Conservation (phyloP, 2,329 filamentous ascomycete genomes). For the Sclerotinia spermophila region DNA sequence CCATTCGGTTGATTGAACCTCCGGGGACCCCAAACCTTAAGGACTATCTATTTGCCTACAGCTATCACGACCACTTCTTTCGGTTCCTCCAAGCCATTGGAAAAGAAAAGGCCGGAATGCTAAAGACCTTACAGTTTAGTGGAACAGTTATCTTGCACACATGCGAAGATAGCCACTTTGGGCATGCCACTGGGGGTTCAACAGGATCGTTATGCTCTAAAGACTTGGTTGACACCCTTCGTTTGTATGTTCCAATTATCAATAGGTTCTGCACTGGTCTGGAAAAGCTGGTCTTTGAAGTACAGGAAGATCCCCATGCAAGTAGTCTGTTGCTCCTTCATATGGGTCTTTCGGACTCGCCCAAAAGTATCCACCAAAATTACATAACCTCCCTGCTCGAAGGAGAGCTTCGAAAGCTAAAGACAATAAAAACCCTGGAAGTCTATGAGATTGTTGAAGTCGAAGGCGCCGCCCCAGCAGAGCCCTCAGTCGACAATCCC, state of each 20-base stretch:
- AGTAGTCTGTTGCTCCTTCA: accelerated
- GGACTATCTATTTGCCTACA: accelerated
- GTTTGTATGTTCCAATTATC: neutral
- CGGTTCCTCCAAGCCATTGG: neutral
- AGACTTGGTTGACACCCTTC: neutral
- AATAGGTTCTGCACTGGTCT: neutral
- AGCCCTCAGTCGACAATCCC: neutral
- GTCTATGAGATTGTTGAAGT: neutral
- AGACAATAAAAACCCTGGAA: neutral
- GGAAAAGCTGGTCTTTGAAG: neutral
- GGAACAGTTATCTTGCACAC: neutral
- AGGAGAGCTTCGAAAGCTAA: neutral
- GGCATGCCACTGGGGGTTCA: neutral
- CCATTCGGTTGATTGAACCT: neutral
- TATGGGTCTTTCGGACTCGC: neutral
- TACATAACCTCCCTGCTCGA: neutral
- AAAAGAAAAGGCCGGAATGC: neutral
- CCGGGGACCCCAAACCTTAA: neutral
- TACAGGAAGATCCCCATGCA: neutral
- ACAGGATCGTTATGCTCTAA: neutral
- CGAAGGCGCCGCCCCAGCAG: neutral
- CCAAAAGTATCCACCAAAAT: too few relatives aligned
- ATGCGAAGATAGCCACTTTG: neutral
- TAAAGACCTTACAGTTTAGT: neutral
- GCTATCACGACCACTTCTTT: neutral